Evolutionary conservation across 2,329 filamentous ascomycete genomes (phyloP).

Genomic region (Neurospora sp.): DNA sequence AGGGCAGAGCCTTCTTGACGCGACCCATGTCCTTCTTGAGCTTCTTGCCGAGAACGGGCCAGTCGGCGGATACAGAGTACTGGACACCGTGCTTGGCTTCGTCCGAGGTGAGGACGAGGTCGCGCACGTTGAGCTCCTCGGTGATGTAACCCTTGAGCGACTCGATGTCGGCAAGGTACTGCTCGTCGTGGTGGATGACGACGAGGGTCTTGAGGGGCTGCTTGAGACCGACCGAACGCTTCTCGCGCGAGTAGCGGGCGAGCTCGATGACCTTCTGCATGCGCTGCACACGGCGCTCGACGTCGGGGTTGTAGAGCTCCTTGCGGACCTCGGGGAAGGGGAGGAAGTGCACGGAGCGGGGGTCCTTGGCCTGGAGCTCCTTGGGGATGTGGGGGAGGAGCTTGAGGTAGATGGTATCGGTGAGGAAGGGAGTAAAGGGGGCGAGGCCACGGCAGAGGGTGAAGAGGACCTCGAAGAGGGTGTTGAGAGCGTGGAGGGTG

Average conservation of each 20-base stretch:
- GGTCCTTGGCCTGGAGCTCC: conserved; percentile 55
- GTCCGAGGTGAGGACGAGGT: conserved; percentile 74
- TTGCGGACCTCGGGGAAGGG: conserved; percentile 79
- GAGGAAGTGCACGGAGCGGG: conserved; percentile 86
- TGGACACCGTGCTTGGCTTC: conserved; percentile 88
- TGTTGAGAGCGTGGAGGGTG: conserved; percentile 83
- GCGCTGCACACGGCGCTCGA: conserved; percentile 76
- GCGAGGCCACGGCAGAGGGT: conserved; percentile 81
- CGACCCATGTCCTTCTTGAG: conserved; percentile 88
- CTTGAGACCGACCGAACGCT: conserved; percentile 76
- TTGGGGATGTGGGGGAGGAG: conserved; percentile 75
- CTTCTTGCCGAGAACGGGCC: conserved; percentile 92
- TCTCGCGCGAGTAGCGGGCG: conserved; percentile 75
- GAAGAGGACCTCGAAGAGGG: conserved; percentile 86
- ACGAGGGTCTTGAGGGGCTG: conserved; percentile 83
- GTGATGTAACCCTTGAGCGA: conserved; percentile 81
- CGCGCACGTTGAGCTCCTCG: conserved; percentile 85
- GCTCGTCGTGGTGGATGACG: conserved; percentile 73
- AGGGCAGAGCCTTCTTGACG: conserved; percentile 83
- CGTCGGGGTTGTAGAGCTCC: conserved; percentile 76
- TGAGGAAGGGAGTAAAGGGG: conserved; percentile 91
- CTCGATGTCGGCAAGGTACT: conserved; percentile 79
- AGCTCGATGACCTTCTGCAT: conserved; percentile 98
- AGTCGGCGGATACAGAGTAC: conserved; percentile 84
- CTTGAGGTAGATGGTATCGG: conserved; percentile 85